phyloP scores from a whole-genome alignment of 2,329 filamentous ascomycete genomes.

The Fonsecaea monophora region DNA sequence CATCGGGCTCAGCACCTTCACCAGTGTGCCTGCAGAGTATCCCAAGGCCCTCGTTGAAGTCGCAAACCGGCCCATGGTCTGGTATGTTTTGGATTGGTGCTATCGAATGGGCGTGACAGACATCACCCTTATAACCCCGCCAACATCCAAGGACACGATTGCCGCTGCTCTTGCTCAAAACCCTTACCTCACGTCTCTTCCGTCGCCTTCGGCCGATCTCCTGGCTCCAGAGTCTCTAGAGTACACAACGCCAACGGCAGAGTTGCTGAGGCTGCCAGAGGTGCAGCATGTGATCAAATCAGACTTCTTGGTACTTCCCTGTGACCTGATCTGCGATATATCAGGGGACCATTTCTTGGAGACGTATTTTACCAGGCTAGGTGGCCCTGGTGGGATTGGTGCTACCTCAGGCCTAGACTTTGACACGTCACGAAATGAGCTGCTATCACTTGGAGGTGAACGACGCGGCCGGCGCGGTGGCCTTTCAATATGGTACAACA shows the following conservation, averaged over 20 bases:
- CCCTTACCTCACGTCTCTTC: conserved; percentile 58
- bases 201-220: conserved; percentile 65
- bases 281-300: conserved; percentile 77
- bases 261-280: conserved; percentile 83
- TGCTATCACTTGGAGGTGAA: conserved; percentile 61
- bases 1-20: conserved; percentile 58
- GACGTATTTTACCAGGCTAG: conserved; percentile 88
- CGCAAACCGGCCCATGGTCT: conserved; percentile 59
- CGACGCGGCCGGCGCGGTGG: conserved; percentile 73
- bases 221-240: conserved; percentile 77
- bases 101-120: conserved; percentile 57
- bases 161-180: conserved; percentile 57
- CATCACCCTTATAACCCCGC: conserved; percentile 58
- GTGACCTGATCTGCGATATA: conserved; percentile 90
- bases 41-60: conserved; percentile 59
- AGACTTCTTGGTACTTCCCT: conserved; percentile 90
- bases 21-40: conserved; percentile 56
- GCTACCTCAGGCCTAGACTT: conserved; percentile 51
- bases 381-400: conserved; percentile 64
- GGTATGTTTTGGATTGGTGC: conserved; percentile 57
- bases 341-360: conserved; percentile 82
- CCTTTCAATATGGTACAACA: conserved; percentile 89
- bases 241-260: conserved; percentile 85
- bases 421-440: conserved; percentile 51
- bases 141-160: conserved; percentile 51